Evolutionary conservation across 2,329 filamentous ascomycete genomes (phyloP), one percentile per base, ranked within the genome.

Genomic region (Colletotrichum gigasporum): DNA sequence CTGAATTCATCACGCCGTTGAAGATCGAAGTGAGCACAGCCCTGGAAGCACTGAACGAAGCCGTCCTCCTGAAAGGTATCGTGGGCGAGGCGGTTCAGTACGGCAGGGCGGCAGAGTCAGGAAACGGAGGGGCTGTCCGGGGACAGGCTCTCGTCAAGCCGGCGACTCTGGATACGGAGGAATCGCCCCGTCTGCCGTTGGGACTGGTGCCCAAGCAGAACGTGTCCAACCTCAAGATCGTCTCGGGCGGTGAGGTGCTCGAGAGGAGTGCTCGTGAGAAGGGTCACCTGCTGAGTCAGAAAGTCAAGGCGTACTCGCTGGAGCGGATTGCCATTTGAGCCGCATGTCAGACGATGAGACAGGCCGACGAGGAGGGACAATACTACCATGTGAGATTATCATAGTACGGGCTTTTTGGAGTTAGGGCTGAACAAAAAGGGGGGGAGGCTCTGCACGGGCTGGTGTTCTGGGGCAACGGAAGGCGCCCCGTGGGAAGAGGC

Each of bases 301-400:
- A 90, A 74, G 90, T 94, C 66, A 91, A 91, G 59, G 88, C 90
- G 69, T 97, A 97, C 79, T 93, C 91, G 47, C 85, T 95, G 69
- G 93, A 97, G 80, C 87, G 88, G 77, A 89, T 97, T 70, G 77
- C 85, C 54, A 81, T 93, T 71, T 93, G 83, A 80, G 65, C 52
- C 57, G 65, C 63, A 63, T 55, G 42, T 55, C 57, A 50, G 62
- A 45, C 42, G 35, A 53, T 5, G 35, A 14, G 10, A 47, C 34
- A 14, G 30, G 34, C 52, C 22, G 18, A 24, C 28, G 45, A 10
- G 20, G n/a, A n/a, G 28, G 28, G 44, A 37, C 44, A 26, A 44
- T 22, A 41, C 56, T 10, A 39, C n/a, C 48, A 59, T 65, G 61
- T 54, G 41, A 61, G 28, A 54, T 60, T 55, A n/a, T n/a, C n/a